Percentiles rank a stretch among this genome's conserved stretches.
phyloP scores from a whole-genome alignment of 306 rosid genomes.

The Lotus japonicus region DNA sequence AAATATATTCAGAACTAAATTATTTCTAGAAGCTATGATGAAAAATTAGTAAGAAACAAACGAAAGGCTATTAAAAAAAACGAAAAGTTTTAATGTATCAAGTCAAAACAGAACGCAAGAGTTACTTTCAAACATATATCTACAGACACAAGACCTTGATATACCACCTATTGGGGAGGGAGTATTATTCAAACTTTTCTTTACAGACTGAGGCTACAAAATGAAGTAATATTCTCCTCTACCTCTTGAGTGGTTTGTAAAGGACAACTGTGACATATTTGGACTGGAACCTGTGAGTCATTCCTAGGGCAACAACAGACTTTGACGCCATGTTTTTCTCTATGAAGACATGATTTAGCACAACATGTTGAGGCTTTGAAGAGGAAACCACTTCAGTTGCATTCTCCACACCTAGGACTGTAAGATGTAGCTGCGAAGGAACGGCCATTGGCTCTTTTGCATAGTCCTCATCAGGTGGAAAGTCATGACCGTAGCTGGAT shows the following conservation, averaged over 20 bases:
- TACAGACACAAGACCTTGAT: slow-evolving; percentile 34
- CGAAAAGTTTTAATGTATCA: slow-evolving; percentile 2
- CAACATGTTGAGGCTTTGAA: slow-evolving; percentile 82
- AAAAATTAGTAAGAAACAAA: not conserved
- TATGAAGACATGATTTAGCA: slow-evolving; percentile 82
- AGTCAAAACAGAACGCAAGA: slow-evolving; percentile 16
- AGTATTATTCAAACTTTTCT: slow-evolving; percentile 26
- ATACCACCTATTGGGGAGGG: slow-evolving; percentile 6
- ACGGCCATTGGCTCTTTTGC: slow-evolving; percentile 76
- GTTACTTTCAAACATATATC: slow-evolving; percentile 20
- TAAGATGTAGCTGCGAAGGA: slow-evolving; percentile 76
- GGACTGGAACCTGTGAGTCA: slow-evolving; percentile 80
- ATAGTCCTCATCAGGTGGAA: slow-evolving; percentile 72
- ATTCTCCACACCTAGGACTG: slow-evolving; percentile 67
- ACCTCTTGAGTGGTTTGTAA: slow-evolving; percentile 79
- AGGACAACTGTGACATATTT: slow-evolving; percentile 92
- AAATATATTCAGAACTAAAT: too few species aligned
- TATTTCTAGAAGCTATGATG: too few species aligned
- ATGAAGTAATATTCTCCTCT: not conserved
- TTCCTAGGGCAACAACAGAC: slow-evolving; percentile 84
- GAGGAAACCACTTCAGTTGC: slow-evolving; percentile 47
- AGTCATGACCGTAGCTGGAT: slow-evolving; percentile 58
- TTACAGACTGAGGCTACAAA: slow-evolving; percentile 50
- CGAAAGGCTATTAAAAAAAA: not conserved
- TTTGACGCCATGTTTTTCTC: slow-evolving; percentile 80